phyloP scores from a whole-genome alignment of 768 basidiomycete species.

The Russula olivacea region DNA sequence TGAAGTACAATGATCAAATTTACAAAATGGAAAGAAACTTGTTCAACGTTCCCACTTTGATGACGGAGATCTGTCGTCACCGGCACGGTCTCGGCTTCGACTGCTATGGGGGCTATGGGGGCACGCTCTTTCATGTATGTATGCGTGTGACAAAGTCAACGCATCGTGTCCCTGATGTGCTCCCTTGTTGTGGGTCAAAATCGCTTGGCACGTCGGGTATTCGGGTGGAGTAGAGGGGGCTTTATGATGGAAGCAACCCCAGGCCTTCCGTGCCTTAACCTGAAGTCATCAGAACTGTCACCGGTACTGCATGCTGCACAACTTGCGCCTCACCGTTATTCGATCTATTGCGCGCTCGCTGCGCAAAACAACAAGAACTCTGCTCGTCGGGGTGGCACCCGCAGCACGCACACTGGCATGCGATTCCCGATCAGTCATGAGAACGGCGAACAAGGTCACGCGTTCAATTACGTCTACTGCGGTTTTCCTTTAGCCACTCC shows the following conservation, averaged over 20 bases:
- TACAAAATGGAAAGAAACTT: neutral
- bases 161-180: neutral
- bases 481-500: neutral
- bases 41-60: neutral
- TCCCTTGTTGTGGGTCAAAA: neutral
- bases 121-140: neutral
- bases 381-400: neutral
- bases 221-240: constrained; percentile 1
- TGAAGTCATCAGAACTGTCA: neutral
- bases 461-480: constrained; percentile 2
- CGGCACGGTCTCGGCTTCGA: neutral
- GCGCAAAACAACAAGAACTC: neutral
- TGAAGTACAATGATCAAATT: neutral
- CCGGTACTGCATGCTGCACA: neutral
- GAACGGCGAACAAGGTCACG: neutral
- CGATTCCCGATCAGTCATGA: neutral
- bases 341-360: neutral
- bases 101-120: neutral
- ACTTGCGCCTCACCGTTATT: neutral
- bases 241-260: constrained; percentile 2
- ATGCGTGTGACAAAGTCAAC: too few relatives aligned
- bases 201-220: neutral
- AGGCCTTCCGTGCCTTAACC: neutral
- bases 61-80: neutral
- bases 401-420: neutral